Evolutionary conservation across 1,139 yeast genomes (phyloP).

Genomic region (Schwanniomyces etchellsii): DNA sequence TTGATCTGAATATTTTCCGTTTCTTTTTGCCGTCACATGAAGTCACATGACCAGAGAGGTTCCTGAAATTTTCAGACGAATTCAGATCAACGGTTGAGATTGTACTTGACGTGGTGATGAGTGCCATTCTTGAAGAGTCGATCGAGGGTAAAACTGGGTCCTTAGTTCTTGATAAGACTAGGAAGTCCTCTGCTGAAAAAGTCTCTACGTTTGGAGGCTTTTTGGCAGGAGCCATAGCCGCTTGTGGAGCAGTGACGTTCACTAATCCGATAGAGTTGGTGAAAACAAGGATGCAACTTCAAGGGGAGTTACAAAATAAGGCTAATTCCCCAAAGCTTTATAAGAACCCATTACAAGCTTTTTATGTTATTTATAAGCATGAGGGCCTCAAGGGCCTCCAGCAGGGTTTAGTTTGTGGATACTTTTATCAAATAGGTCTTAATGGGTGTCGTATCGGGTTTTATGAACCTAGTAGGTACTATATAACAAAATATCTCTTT

Average conservation of each 20-base stretch:
- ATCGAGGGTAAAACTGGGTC: too few species aligned
- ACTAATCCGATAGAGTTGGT: constrained; percentile 94
- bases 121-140: too few species aligned
- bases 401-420: constrained; percentile 80
- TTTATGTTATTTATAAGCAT: constrained; percentile 62
- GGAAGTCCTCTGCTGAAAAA: constrained; percentile 46
- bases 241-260: constrained; percentile 96
- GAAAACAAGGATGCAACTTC: constrained; percentile 93
- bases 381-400: constrained; percentile 90
- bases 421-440: constrained; percentile 80
- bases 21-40: too few species aligned
- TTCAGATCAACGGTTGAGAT: too few species aligned
- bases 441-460: constrained; percentile 93
- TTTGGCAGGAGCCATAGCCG: constrained; percentile 90
- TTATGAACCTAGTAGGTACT: constrained; percentile 78
- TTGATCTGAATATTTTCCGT: too few species aligned
- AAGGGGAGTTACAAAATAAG: constrained; percentile 73
- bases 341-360: constrained; percentile 82
- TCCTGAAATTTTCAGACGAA: too few species aligned
- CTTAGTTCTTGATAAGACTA: too few species aligned
- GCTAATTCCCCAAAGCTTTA: constrained; percentile 53
- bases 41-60: too few species aligned
- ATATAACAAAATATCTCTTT: constrained; percentile 49
- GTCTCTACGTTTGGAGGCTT: constrained; percentile 75
- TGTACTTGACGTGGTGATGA: too few species aligned